Evolutionary conservation across 1,284 basidiomycete genomes (phyloP).

Genomic region (Cryptococcus floricola): DNA sequence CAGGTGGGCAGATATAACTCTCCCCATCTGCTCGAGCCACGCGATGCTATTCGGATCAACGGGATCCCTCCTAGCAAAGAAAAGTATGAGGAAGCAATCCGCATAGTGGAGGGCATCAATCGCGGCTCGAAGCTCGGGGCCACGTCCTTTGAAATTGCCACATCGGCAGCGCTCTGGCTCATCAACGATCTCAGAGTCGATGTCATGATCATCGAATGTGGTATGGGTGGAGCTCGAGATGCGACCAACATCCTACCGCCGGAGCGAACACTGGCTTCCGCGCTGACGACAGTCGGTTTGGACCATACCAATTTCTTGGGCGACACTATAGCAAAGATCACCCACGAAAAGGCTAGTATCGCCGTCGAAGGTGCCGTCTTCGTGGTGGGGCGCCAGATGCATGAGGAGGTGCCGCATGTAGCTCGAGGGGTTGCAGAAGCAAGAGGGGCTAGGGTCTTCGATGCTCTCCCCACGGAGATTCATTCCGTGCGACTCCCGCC

Average conservation of each 20-base stretch:
- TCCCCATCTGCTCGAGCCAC: constrained; percentile 77
- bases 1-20: constrained; percentile 83
- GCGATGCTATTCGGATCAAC: constrained; percentile 74
- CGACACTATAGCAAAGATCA: constrained; percentile 67
- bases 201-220: constrained; percentile 85
- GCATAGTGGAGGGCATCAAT: constrained; percentile 57
- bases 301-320: constrained; percentile 93
- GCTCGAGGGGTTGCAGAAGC: constrained; percentile 50
- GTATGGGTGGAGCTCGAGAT: constrained; percentile 87
- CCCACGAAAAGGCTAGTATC: constrained; percentile 81
- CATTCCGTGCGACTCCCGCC: neutral
- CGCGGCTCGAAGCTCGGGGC: constrained; percentile 53
- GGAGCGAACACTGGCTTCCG: constrained; percentile 67
- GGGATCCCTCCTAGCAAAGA: constrained; percentile 56
- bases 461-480: constrained; percentile 13
- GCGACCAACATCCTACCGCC: constrained; percentile 86
- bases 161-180: constrained; percentile 67
- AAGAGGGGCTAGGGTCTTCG: constrained; percentile 29
- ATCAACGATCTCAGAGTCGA: constrained; percentile 70
- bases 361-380: constrained; percentile 66
- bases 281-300: constrained; percentile 78
- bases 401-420: constrained; percentile 55
- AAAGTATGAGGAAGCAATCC: constrained; percentile 56
- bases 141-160: constrained; percentile 79
- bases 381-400: constrained; percentile 66